Base-by-base conservation (phyloP, 371 early-diverging fungal species). In the Mortierella sp. region DNA sequence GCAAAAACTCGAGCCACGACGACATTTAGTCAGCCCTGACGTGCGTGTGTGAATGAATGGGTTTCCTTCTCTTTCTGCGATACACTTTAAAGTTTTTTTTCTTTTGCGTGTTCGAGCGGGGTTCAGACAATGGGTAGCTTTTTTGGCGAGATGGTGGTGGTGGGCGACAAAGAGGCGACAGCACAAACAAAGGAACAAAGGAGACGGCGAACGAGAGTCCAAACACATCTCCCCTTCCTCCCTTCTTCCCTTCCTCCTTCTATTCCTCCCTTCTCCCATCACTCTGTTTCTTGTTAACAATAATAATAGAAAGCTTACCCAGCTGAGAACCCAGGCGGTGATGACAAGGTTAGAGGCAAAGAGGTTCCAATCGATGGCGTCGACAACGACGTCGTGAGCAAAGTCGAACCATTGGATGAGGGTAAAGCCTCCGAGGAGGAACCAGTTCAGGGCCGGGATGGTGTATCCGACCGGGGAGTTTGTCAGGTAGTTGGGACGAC, bases 321-420 rank as follows among this genome's bases (percentile, higher is more conserved):
- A 82, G 52, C 72, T 55, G 40, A 77, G 41, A 14, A 77, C 66
- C 82, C 82, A 82, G 9, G 68, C 37, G 50, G 71, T 48, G 13
- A 82, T 45, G 31, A 74, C 68, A 47, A 77, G 45, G 72, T 77
- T 74, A 63, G 74, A 74, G 53, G 40, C 77, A 66, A 71, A 68
- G 45, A 82, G 66, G 31, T 71, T 41, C 75, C 77, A 82, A 72
- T 61, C 55, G 44, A 82, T 55, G 31, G 75, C 82, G 43, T 82
- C 82, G 37, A 82, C 82, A 8, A 82, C 77, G 22, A 77, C 68
- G 63, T 82, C 82, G n/a, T 82, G 78, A 14, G 82, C 77, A 68
- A 68, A 77, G 31, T 82, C 82, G 47, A 71, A 52, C 82, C 82
- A 82, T 55, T 82, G 82, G 65, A 66, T 53, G 13, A 79, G 50